phyloP scores from a whole-genome alignment of 805 yeast species.

The Hanseniaspora opuntiae region DNA sequence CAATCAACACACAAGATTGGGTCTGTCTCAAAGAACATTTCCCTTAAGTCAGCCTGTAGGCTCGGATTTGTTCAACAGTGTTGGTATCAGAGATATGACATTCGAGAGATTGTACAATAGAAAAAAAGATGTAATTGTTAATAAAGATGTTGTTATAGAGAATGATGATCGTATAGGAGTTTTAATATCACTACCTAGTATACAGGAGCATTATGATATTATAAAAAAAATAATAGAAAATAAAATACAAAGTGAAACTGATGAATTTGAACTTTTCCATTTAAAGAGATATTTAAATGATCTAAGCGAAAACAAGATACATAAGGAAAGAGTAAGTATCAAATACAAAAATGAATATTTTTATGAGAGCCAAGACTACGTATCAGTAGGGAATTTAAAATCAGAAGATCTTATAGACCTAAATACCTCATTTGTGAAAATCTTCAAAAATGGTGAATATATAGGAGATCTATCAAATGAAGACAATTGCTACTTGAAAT shows the following conservation, averaged over 20 bases:
- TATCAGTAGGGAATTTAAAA: slow-evolving; percentile 18
- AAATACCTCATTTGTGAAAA: slow-evolving; percentile 39
- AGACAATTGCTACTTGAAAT: slow-evolving; percentile 73
- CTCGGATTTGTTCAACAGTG: slow-evolving; percentile 73
- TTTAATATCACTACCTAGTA: slow-evolving; percentile 51
- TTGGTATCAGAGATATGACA: slow-evolving; percentile 68
- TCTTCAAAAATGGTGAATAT: slow-evolving; percentile 65
- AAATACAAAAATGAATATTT: slow-evolving; percentile 62
- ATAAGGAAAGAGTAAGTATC: slow-evolving; percentile 67
- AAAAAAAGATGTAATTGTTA: slow-evolving; percentile 32
- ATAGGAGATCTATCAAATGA: slow-evolving; percentile 52
- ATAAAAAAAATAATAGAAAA: slow-evolving; percentile 29
- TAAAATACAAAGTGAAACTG: slow-evolving; percentile 15
- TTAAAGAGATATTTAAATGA: slow-evolving; percentile 18
- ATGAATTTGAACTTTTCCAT: slow-evolving; percentile 15
- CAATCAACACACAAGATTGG: slow-evolving; percentile 58
- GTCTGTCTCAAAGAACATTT: slow-evolving; percentile 75
- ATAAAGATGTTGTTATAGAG: slow-evolving; percentile 31
- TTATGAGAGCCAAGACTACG: slow-evolving; percentile 67
- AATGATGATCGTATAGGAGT: slow-evolving; percentile 79
- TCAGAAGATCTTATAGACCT: slow-evolving; percentile 15
- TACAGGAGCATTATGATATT: slow-evolving; percentile 32
- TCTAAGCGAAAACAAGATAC: background rate
- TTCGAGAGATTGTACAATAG: slow-evolving; percentile 59
- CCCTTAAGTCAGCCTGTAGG: slow-evolving; percentile 92